These are phyloP conservation scores for Paxillus ammoniavirescens DNA, from an alignment of 768 basidiomycete genomes.

Conservation along the genomic window DNA sequence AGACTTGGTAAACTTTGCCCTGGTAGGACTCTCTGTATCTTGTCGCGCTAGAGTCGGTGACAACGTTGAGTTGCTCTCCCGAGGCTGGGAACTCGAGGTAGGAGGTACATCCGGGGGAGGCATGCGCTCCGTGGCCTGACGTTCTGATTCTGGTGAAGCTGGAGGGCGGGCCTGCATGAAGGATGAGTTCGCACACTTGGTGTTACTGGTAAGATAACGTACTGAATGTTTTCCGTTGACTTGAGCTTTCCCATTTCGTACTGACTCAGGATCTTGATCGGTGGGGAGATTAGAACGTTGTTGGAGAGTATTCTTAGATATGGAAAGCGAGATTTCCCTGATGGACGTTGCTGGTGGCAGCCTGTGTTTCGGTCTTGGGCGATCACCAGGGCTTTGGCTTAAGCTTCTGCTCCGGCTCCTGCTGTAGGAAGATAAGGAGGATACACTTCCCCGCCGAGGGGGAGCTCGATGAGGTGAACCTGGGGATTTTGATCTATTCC, in stretches of 20 bases:
- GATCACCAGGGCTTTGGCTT: slow-evolving; percentile 53
- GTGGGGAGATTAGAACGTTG: slow-evolving; percentile 17
- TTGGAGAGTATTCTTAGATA: slow-evolving; percentile 30
- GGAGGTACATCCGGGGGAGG: slow-evolving; percentile 30
- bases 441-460: slow-evolving; percentile 46
- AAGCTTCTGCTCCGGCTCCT: slow-evolving; percentile 51
- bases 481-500: slow-evolving; percentile 37
- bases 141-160: slow-evolving; percentile 19
- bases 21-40: slow-evolving; percentile 19
- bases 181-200: slow-evolving; percentile 7
- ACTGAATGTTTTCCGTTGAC: slow-evolving; percentile 39
- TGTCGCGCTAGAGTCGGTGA: slow-evolving; percentile 14
- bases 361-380: slow-evolving; percentile 58
- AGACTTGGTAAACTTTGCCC: slow-evolving; percentile 32
- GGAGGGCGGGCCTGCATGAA: slow-evolving; percentile 17
- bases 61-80: slow-evolving; percentile 9
- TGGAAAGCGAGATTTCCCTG: slow-evolving; percentile 31
- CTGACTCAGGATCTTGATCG: slow-evolving; percentile 22
- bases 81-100: slow-evolving; percentile 11
- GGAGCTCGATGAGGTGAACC: slow-evolving; percentile 39
- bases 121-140: slow-evolving; percentile 31
- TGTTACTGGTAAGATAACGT: slow-evolving; percentile 6
- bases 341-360: slow-evolving; percentile 50
- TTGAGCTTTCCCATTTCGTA: slow-evolving; percentile 36
- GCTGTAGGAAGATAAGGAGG: slow-evolving; percentile 54